Percentiles rank a stretch among this genome's conserved stretches.
Conservation (phyloP, 2,329 filamentous ascomycete species). For the Fusarium tjaetaba region DNA sequence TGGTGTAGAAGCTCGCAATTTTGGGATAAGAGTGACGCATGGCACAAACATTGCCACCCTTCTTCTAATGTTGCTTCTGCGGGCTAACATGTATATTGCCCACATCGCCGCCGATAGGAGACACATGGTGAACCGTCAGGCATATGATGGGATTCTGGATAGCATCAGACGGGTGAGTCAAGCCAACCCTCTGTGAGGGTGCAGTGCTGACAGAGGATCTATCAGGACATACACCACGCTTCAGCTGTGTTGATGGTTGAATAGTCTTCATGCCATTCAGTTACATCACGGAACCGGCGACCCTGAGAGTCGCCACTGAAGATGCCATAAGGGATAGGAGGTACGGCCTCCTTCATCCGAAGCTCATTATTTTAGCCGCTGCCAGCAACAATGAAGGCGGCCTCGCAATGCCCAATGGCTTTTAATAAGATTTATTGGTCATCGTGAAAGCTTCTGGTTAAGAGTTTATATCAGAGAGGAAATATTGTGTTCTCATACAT, state of each 20-base stretch:
- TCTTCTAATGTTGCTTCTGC: neutral
- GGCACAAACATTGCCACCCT: neutral
- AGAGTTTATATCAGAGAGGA: too few relatives aligned
- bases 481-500: too few relatives aligned
- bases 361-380: neutral
- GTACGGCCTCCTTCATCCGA: neutral
- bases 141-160: neutral
- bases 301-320: accelerated
- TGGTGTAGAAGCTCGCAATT: too few relatives aligned
- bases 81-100: accelerated
- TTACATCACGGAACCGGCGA: neutral
- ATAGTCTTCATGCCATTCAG: neutral
- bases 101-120: accelerated
- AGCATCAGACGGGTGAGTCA: neutral
- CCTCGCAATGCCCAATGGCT: neutral
- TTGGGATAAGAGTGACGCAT: too few relatives aligned
- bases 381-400: neutral
- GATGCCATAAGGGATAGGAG: neutral
- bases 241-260: neutral
- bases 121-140: accelerated
- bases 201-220: accelerated
- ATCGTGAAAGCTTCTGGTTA: too few relatives aligned
- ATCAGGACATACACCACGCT: neutral
- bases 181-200: accelerated
- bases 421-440: too few relatives aligned